phyloP scores from a whole-genome alignment of 179 eudicot genomes.

The Silene vulgaris region DNA sequence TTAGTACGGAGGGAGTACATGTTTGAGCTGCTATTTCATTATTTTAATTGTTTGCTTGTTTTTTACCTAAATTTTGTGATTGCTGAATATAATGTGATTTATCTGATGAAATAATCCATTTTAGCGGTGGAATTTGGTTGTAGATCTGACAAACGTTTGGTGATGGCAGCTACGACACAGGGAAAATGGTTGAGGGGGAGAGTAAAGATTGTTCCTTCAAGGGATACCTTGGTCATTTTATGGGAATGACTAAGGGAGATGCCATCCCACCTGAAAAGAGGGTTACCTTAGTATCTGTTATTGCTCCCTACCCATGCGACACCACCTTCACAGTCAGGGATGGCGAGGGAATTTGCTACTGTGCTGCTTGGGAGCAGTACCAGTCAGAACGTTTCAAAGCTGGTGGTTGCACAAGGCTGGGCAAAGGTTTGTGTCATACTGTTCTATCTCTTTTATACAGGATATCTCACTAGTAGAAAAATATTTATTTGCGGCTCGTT shows the following conservation, averaged over 20 bases:
- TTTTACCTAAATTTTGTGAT: conserved; percentile 2
- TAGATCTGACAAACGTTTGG: conserved; percentile 26
- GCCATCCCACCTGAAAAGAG: no score
- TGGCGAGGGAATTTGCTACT: conserved; percentile 67
- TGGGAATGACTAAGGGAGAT: no score
- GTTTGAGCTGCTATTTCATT: no score
- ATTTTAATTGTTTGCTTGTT: neutral
- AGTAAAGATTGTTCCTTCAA: conserved; percentile 87
- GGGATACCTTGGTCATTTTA: no score
- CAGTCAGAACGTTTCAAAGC: conserved; percentile 44
- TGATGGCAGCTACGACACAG: conserved; percentile 62
- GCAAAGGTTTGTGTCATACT: conserved; percentile 59
- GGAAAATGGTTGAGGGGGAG: conserved; percentile 71
- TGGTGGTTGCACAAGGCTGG: conserved; percentile 91
- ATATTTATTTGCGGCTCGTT: no score
- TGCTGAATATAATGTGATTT: neutral
- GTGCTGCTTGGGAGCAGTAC: conserved; percentile 54
- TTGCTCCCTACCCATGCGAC: no score
- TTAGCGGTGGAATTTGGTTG: neutral
- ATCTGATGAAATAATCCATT: neutral
- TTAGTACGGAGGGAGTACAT: no score
- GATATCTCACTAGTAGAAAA: neutral
- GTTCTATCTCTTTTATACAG: neutral
- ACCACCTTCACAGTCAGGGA: conserved; percentile 46
- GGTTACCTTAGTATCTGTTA: no score